Evolutionary conservation across 1,139 yeast species (phyloP).

Genomic region (Citeromyces hawaiiensis): DNA sequence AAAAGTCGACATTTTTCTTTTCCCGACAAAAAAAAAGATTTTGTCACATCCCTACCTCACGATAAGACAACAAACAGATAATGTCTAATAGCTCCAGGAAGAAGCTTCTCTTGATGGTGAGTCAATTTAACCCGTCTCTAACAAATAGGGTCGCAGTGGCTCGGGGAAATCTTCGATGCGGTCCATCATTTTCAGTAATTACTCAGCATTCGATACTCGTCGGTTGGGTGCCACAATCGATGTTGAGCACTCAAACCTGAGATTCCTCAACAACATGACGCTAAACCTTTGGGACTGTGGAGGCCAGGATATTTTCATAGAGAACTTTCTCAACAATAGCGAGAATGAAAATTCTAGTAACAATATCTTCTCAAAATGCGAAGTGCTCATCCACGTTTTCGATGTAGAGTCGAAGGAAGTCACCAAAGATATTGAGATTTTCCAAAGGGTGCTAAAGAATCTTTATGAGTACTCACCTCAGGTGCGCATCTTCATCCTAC

Average conservation of each 20-base stretch:
- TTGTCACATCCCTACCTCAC: neutral
- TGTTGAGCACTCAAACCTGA: conserved; percentile 88
- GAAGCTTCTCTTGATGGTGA: conserved; percentile 37
- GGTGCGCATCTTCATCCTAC: conserved; percentile 80
- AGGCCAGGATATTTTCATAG: conserved; percentile 95
- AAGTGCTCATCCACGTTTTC: conserved; percentile 92
- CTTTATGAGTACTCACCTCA: conserved; percentile 78
- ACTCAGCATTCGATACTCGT: conserved; percentile 93
- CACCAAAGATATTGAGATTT: conserved; percentile 85
- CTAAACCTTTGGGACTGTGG: conserved; percentile 97
- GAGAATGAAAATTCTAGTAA: conserved; percentile 35
- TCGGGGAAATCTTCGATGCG: conserved; percentile 98
- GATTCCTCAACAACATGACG: conserved; percentile 92
- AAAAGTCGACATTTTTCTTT: too few relatives aligned
- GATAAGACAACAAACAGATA: conserved; percentile 7
- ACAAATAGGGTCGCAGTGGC: conserved; percentile 75
- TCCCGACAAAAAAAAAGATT: too few relatives aligned
- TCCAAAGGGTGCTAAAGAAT: conserved; percentile 71
- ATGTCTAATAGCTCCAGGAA: conserved; percentile 18
- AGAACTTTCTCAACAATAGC: conserved; percentile 42
- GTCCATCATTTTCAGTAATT: conserved; percentile 86
- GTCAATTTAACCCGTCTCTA: conserved; percentile 7
- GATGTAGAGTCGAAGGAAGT: conserved; percentile 92
- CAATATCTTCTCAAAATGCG: conserved; percentile 90
- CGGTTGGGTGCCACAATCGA: conserved; percentile 95